Percentiles rank a stretch among this genome's conserved stretches.
Conservation (phyloP, 176 grass and related monocot genomes). For the Triticum monococcum region DNA sequence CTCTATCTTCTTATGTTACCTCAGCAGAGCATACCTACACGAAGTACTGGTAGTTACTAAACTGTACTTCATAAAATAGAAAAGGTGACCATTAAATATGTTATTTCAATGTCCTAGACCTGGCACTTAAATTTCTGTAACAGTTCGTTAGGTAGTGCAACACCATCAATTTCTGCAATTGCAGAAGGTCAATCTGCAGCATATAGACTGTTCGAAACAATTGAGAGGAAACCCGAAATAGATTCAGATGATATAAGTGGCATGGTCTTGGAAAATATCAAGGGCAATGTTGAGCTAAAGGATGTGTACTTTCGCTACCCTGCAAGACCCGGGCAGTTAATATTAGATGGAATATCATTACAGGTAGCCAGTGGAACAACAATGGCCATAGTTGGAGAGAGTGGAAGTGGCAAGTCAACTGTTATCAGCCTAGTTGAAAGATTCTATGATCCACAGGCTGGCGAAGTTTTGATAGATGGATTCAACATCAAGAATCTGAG, state of each 20-base stretch:
- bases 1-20: slow-evolving; percentile 5
- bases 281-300: slow-evolving; percentile 62
- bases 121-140: not conserved
- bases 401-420: slow-evolving; percentile 94
- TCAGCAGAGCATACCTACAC: not conserved
- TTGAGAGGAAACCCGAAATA: slow-evolving; percentile 71
- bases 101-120: not conserved
- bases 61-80: not conserved
- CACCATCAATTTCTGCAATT: slow-evolving; percentile 60
- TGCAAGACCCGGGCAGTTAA: slow-evolving; percentile 59
- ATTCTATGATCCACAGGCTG: slow-evolving; percentile 59
- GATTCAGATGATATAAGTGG: slow-evolving; percentile 56
- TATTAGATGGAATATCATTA: slow-evolving; percentile 68
- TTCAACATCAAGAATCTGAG: slow-evolving; percentile 53
- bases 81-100: not conserved
- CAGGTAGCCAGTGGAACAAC: slow-evolving; percentile 62
- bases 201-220: slow-evolving; percentile 70
- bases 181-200: slow-evolving; percentile 74
- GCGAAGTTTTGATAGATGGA: slow-evolving; percentile 62
- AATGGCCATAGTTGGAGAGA: slow-evolving; percentile 87
- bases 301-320: slow-evolving; percentile 72
- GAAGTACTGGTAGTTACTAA: not conserved
- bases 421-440: slow-evolving; percentile 57
- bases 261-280: slow-evolving; percentile 53
- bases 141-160: slow-evolving; percentile 71